Conservation (phyloP, 768 basidiomycete species). For the Hebeloma cylindrosporum region DNA sequence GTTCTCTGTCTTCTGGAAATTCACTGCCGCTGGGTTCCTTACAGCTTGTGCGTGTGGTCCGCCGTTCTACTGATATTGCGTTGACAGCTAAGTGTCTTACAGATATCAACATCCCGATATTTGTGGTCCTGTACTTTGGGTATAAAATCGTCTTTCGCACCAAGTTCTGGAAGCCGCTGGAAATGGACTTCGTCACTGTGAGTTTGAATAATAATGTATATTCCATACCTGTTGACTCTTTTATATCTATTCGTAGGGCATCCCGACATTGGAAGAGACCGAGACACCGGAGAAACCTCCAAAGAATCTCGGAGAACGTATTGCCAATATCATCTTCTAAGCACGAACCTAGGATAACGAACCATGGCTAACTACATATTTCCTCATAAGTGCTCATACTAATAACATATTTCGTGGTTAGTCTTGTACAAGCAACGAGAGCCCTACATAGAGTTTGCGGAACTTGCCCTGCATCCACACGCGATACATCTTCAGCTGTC, state of each 20-base stretch:
- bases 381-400: background rate
- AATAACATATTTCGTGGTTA: background rate
- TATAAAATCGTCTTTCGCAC: conserved; percentile 44
- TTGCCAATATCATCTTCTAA: conserved; percentile 55
- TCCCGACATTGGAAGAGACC: conserved; percentile 70
- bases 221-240: background rate
- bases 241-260: conserved; percentile 42
- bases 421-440: background rate
- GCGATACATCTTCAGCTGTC: conserved; percentile 95
- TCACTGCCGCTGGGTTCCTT: conserved; percentile 51
- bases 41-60: conserved; percentile 36
- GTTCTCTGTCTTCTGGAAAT: conserved; percentile 63
- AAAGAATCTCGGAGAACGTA: conserved; percentile 47
- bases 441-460: conserved; percentile 40
- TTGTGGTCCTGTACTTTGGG: conserved; percentile 41
- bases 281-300: conserved; percentile 54
- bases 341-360: background rate
- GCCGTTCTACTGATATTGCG: background rate
- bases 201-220: conserved; percentile 18
- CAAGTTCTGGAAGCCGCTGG: conserved; percentile 51
- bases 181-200: conserved; percentile 75
- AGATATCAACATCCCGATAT: conserved; percentile 52
- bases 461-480: conserved; percentile 94
- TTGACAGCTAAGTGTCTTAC: conserved; percentile 1
- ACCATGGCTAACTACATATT: background rate